Base-by-base conservation (phyloP, 352 stramenopile species). In the Pythium phragmitis region DNA sequence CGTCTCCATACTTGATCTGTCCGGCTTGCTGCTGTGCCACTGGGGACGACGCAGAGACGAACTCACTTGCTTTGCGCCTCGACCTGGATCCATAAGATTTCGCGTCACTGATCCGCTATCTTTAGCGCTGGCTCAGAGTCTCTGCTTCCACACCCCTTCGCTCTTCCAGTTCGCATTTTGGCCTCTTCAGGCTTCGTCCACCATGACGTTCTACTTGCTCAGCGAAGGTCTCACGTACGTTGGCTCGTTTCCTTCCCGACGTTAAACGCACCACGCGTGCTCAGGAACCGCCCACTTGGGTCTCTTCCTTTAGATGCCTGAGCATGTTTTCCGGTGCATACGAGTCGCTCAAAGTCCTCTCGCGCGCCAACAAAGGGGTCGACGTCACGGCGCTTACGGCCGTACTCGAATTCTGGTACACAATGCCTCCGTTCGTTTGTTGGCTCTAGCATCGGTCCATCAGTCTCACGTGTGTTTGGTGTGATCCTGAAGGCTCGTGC, bases 191-290 rank as follows among this genome's bases (percentile, higher is more conserved):
- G 41, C 23, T 36, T 8, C 21, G 4, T 41, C 17, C 9, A 34
- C 12, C 52, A 90, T 91, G 82, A 78, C 73, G 56, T 85, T 91
- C 65, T 91, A 89, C 63, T 70, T 91, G 21, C 61, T 91, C 28
- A 91, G 79, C 61, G 76, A 89, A 73, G 73, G 79, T 11, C 74
- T 91, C 62, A 82, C 76, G 82, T 91, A 67, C 57, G 77, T 69
- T 34, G 14, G 2, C 37, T 42, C 37, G 11, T 42, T 17, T 42
- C 37, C 2, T 5, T 5, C 26, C 26, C 26, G 26, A 30, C 26
- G 1, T 30, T 30, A 30, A 30, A 30, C 26, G 26, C 26, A 30
- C 26, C 26, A 30, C 26, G 26, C 2, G 26, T 30, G 2, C 26
- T 30, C 26, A 30, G 2, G 26, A 30, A 30, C 26, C 26, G 26